phyloP scores from a whole-genome alignment of 768 basidiomycete genomes.

The Steccherinum ochraceum region DNA sequence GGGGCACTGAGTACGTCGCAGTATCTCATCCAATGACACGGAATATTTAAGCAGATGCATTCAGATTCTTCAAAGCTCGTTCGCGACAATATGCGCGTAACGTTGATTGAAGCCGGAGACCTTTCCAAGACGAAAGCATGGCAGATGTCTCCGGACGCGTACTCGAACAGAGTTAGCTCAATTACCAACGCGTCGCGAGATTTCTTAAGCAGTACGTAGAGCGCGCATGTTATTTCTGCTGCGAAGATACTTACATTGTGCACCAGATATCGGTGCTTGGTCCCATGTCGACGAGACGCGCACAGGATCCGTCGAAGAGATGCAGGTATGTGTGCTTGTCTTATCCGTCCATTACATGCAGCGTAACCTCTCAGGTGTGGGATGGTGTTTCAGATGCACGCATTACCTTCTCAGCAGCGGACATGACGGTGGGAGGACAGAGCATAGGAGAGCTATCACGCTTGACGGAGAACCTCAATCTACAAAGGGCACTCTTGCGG shows the following conservation, averaged over 20 bases:
- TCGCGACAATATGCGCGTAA: conserved; percentile 50
- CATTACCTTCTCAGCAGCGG: conserved; percentile 60
- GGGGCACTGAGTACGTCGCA: conserved; percentile 66
- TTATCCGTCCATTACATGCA: background rate
- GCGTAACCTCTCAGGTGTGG: conserved; percentile 59
- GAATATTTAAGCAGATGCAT: conserved; percentile 2
- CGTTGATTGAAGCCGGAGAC: conserved; percentile 79
- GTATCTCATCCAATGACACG: background rate
- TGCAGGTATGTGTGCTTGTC: conserved; percentile 54
- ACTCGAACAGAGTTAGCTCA: conserved; percentile 82
- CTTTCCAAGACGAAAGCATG: conserved; percentile 64
- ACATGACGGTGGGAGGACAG: conserved; percentile 26
- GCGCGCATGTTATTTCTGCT: background rate
- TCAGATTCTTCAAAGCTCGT: conserved; percentile 50
- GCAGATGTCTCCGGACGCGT: conserved; percentile 47
- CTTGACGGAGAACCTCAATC: conserved; percentile 88
- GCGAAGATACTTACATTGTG: background rate
- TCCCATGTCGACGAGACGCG: conserved; percentile 58
- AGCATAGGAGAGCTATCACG: conserved; percentile 59
- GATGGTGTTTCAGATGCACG: conserved; percentile 82
- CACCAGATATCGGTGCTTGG: conserved; percentile 81
- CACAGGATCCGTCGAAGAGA: conserved; percentile 71
- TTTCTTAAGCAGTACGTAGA: conserved; percentile 55
- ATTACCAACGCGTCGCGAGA: conserved; percentile 68
- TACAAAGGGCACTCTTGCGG: conserved; percentile 78